Base-by-base conservation (phyloP, 495 filamentous ascomycete species). In the Aspergillus panamensis region DNA sequence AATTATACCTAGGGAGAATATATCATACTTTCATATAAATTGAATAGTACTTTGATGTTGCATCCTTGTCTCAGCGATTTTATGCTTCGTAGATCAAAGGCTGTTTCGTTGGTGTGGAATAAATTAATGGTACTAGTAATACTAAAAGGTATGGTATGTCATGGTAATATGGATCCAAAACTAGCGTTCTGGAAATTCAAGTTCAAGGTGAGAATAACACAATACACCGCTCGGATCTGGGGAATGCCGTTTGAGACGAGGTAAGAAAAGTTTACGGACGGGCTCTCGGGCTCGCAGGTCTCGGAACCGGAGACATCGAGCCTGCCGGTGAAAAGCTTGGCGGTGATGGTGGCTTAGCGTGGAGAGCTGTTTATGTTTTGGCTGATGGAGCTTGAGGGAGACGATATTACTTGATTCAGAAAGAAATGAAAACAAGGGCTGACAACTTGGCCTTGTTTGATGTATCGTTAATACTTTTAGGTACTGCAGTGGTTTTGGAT, bases 241-340 rank as follows among this genome's bases (percentile, higher is more conserved):
- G 42, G 42, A 45, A 45, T 21, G n/a, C 42, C 42, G 42, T 45
- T 45, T 45, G 0, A 45, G 19, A 4, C 19, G n/a, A 20, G 9
- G 16, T 45, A 21, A 17, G 40, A 44, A n/a, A 44, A 44, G 40
- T n/a, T n/a, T 25, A 45, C 9, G 42, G n/a, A 20, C 19, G 42
- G 35, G 10, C 35, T 45, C 16, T 45, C 42, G 42, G 42, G 17
- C 42, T 45, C 20, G 42, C 42, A 19, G 42, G 7, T 25, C 42
- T 45, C 42, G 42, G 42, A 45, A 45, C 37, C 42, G 42, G 42
- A 45, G 42, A 45, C 42, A 45, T 19, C 42, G 17, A 21, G 42
- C 14, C n/a, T 20, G 14, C 42, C 42, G 42, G 25, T 25, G n/a
- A 10, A 21, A 45, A 45, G 42, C 42, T 45, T 45, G 42, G 42